Evolutionary conservation across 129 eudicot genomes (phyloP), one percentile per base, ranked within the genome.

Genomic region (Helichrysum umbraculigerum): DNA sequence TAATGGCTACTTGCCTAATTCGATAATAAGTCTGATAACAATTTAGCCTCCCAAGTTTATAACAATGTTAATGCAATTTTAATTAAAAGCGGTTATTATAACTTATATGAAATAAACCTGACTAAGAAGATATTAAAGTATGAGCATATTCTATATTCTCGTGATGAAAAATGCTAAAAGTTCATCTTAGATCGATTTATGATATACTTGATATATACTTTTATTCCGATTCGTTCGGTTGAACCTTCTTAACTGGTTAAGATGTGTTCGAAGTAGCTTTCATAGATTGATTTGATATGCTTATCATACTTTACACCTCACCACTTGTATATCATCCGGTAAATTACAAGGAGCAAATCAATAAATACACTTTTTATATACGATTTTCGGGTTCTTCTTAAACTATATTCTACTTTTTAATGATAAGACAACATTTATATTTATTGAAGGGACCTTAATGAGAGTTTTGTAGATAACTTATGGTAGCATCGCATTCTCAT

Each of bases 401-500:
- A 67, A 67, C 16, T 20, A 8, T 54, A 54, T 14, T 50, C 71
- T 22, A 63, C 41, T 71, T 81, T 25, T 21, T 44, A 47, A 25
- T 69, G 72, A 61, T 47, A 61, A 47, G 76, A 34, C 67, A 69
- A n/a, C 67, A 79, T 50, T 35, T 54, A 51, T 9, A 5, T 29
- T 1, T 68, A 54, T 64, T 50, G 35, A 65, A 64, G 34, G 71
- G 68, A 64, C 77, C 42, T 64, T 65, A 33, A 50, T 71, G 75
- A 39, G 59, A 70, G 22, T 50, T 42, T 41, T 70, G 62, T 10
- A 28, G 35, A n/a, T 35, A 63, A 62, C 70, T 21, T 33, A 74
- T 62, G 71, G 57, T 76, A 77, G 85, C 33, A 59, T 68, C 84
- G 67, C 69, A 54, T 71, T 71, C 75, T 78, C 56, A 73, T 19